A percentile compares a stretch with the other conserved stretches of the same genome.
Conservation (phyloP, 352 stramenopile genomes). For the Phytophthora sansomeana region DNA sequence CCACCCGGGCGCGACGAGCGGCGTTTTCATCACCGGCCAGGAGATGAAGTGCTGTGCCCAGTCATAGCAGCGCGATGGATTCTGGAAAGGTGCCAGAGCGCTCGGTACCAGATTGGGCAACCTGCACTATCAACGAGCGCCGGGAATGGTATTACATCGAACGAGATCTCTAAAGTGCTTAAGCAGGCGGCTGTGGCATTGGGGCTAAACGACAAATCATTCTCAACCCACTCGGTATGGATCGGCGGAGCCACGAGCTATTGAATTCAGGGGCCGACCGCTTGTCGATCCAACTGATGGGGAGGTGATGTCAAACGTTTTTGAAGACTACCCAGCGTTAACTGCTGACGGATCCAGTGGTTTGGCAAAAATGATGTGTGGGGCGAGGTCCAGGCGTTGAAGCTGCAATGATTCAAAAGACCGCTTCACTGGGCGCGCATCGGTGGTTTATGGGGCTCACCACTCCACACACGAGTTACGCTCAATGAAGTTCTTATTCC, state of each 20-base stretch:
- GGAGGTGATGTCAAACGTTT: constrained; percentile 6
- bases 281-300: constrained; percentile 9
- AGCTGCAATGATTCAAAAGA: too few species aligned
- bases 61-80: neutral
- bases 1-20: constrained; percentile 1
- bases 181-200: neutral
- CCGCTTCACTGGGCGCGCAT: too few species aligned
- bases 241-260: constrained; percentile 10
- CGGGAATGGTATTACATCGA: neutral
- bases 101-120: neutral
- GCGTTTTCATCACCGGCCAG: neutral
- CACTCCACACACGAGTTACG: too few species aligned
- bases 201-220: neutral
- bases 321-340: constrained; percentile 8
- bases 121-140: neutral
- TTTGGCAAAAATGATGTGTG: neutral
- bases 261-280: constrained; percentile 8
- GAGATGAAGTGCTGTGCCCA: neutral
- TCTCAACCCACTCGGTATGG: constrained; percentile 10
- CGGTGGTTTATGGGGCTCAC: too few species aligned
- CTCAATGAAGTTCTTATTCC: too few species aligned
- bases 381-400: too few species aligned
- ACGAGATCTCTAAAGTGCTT: neutral
- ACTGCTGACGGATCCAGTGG: neutral
- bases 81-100: neutral